These are phyloP conservation scores for Melastoma candidum DNA, from an alignment of 441 rosid species.

Conservation along the genomic window DNA sequence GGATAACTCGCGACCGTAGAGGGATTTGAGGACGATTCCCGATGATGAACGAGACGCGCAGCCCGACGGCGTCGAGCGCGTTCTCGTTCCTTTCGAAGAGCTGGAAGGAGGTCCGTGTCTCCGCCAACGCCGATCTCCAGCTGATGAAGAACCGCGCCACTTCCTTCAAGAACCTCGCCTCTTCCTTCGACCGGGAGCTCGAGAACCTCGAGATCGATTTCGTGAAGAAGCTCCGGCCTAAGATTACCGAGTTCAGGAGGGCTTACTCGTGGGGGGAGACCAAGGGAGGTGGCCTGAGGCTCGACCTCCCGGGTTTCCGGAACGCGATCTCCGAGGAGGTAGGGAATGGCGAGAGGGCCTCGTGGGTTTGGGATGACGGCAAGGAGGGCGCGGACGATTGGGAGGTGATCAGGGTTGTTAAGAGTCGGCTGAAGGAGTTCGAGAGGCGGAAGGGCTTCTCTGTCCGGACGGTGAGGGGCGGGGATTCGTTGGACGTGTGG, in stretches of 20 bases:
- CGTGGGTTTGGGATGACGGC: slow-evolving; percentile 28
- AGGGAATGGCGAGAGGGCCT: slow-evolving; percentile 26
- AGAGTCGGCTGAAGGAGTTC: slow-evolving; percentile 56
- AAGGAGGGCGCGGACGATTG: slow-evolving; percentile 42
- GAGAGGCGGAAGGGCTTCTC: slow-evolving; percentile 49
- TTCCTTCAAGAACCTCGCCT: slow-evolving; percentile 72
- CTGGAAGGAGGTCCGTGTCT: slow-evolving; percentile 83
- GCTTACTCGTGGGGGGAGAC: slow-evolving; percentile 82
- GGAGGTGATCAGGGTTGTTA: slow-evolving; percentile 68
- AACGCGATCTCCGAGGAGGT: slow-evolving; percentile 69
- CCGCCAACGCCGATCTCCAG: slow-evolving; percentile 87
- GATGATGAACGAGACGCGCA: slow-evolving; percentile 22
- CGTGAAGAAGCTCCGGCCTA: slow-evolving; percentile 83
- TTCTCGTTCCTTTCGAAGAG: slow-evolving; percentile 75
- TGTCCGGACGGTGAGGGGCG: slow-evolving; percentile 8
- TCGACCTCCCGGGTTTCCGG: slow-evolving; percentile 72
- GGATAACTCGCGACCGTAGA: neutral
- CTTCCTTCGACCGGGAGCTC: slow-evolving; percentile 72
- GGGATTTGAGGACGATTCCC: slow-evolving; percentile 1
- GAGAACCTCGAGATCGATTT: slow-evolving; percentile 83
- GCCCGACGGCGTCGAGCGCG: slow-evolving; percentile 38
- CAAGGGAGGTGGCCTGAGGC: slow-evolving; percentile 45
- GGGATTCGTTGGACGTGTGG: slow-evolving; percentile 56
- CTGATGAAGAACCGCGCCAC: slow-evolving; percentile 74
- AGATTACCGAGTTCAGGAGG: slow-evolving; percentile 76